Conservation (phyloP, 225 moss, liverwort and hornwort genomes). For the Antitrichia curtipendula region DNA sequence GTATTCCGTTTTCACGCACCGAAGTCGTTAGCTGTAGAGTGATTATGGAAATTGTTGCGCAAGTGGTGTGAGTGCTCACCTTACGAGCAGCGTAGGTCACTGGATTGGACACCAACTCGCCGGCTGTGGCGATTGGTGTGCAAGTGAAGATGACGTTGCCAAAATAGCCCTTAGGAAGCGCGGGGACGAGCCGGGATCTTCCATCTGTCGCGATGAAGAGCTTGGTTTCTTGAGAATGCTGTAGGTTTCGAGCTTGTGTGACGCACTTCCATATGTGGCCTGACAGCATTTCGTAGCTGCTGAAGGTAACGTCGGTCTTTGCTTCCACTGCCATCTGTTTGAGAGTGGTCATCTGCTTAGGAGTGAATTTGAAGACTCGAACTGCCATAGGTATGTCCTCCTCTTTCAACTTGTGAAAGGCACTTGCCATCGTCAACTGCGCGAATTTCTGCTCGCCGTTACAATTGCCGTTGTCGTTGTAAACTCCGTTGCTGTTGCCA, state of each 20-base stretch:
- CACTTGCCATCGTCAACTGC: neutral
- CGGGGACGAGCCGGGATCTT: constrained; percentile 54
- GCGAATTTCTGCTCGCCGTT: neutral
- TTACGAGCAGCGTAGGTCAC: constrained; percentile 44
- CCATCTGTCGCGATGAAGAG: constrained; percentile 92
- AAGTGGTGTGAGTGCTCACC: neutral
- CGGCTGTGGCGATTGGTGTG: constrained; percentile 61
- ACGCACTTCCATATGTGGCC: constrained; percentile 90
- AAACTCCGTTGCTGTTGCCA: neutral
- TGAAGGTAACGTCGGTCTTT: constrained; percentile 38
- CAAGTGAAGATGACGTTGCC: constrained; percentile 96
- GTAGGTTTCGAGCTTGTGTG: constrained; percentile 42
- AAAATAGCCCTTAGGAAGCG: constrained; percentile 78
- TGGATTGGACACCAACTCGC: constrained; percentile 53
- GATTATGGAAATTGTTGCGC: too few species aligned
- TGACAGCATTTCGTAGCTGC: constrained; percentile 92
- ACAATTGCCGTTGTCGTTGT: neutral
- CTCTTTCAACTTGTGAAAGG: neutral
- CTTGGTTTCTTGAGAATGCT: constrained; percentile 47
- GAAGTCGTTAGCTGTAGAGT: neutral
- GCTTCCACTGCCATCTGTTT: constrained; percentile 51
- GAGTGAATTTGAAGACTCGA: constrained; percentile 50
- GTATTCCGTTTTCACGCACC: too few species aligned
- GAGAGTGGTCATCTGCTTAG: constrained; percentile 29
- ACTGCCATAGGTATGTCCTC: constrained; percentile 50